Base-by-base conservation (phyloP, 73 alveolate genomes). In the Paramecium tetraurelia region DNA sequence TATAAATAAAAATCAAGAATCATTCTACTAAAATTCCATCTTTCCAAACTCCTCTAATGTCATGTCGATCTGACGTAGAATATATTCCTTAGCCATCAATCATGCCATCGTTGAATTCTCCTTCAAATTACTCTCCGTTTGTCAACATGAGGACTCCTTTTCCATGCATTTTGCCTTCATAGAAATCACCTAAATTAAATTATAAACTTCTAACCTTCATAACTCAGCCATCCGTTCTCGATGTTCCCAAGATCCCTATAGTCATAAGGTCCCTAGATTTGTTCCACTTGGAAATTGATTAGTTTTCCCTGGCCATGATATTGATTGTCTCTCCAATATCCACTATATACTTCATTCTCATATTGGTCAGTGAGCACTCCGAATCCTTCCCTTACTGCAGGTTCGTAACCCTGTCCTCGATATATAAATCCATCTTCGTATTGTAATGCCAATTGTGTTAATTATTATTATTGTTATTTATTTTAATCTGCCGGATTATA, bases 81-180 rank as follows among this genome's bases (percentile, higher is more conserved):
- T 44, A 80, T 43, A 44, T 27, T 80, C 90, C 90, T 24, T 80
- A 21, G 3, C 90, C 90, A 80, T 80, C 90, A 8, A 80, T 80
- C 90, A 80, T 80, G 1, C 90, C 90, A 80, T 80, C 90, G 16
- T 80, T 80, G 14, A 80, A 80, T 80, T 41, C 29, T 14, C 90
- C 90, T 43, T 80, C 90, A 80, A 80, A 80, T 48, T 35, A 38
- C 11, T 80, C 90, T 21, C 75, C 75, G 43, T 80, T 80, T 5
- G 90, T 80, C 12, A 80, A 80, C 1, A 18, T 12, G 2, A 80
- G 44, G 7, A 46, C 3, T 21, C 90, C 90, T 80, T 48, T 43
- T 18, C 90, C 90, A 48, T 80, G 90, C 90, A 80, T 80, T 80
- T 80, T 80, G 29, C 90, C 90, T 40, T 80, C 90, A 46, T 18